Conservation (phyloP, 208 protist genomes). For the Leishmania martiniquensis region DNA sequence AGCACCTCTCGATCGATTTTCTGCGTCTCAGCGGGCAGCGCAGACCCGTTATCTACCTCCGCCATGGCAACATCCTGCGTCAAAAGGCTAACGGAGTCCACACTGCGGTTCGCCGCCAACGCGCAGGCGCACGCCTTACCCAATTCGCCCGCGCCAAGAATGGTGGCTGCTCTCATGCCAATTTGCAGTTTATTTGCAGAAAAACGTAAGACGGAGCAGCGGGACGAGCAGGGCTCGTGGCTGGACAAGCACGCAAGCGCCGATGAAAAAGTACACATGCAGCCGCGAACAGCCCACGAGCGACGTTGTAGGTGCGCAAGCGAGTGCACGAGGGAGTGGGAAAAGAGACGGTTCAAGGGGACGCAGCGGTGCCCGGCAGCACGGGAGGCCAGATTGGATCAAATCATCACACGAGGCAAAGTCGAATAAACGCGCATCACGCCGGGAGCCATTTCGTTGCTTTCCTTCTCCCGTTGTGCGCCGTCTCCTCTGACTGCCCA, state of each 20-base stretch:
- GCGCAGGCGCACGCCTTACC: slow-evolving; percentile 73
- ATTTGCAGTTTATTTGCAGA: neutral
- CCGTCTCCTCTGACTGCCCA: no score
- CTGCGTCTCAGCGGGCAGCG: neutral
- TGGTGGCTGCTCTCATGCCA: slow-evolving; percentile 28
- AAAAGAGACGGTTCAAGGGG: no score
- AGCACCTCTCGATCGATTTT: neutral
- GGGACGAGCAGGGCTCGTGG: no score
- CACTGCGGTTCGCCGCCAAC: slow-evolving; percentile 34
- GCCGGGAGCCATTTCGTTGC: no score
- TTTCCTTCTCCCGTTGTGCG: no score
- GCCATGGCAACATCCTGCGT: slow-evolving; percentile 18
- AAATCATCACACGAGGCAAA: neutral
- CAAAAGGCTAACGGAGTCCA: slow-evolving; percentile 25
- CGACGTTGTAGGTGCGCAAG: neutral
- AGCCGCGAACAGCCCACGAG: neutral
- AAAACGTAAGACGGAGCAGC: neutral
- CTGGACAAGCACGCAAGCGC: neutral
- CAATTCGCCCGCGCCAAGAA: slow-evolving; percentile 75
- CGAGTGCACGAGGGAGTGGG: neutral
- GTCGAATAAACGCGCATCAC: no score
- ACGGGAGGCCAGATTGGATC: no score
- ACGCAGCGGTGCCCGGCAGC: no score
- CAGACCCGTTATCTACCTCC: neutral
- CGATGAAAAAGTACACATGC: neutral